phyloP scores from a whole-genome alignment of 345 rosid genomes.

The Cardamine occulta region DNA sequence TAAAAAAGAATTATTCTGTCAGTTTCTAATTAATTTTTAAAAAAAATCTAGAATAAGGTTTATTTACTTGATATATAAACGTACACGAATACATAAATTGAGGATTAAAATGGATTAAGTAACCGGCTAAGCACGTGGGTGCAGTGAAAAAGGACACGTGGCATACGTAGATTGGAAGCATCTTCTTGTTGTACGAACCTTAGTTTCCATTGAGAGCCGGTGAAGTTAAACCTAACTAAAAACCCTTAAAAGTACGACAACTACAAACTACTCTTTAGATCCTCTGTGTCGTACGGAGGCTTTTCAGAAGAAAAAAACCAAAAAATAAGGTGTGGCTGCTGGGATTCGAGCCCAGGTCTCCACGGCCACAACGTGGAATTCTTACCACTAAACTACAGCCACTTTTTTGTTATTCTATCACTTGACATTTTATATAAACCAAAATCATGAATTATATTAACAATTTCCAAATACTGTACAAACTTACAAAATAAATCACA shows the following conservation, averaged over 20 bases:
- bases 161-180: conserved; percentile 28
- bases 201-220: conserved; percentile 37
- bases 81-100: conserved; percentile 30
- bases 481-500: too few species aligned
- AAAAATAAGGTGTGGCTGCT: conserved; percentile 40
- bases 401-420: neutral
- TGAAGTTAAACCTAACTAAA: conserved; percentile 42
- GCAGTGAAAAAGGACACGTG: conserved; percentile 17
- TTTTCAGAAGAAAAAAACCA: neutral
- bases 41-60: neutral
- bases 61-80: neutral
- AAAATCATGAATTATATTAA: too few species aligned
- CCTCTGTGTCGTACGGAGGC: neutral
- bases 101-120: conserved; percentile 34
- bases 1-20: neutral
- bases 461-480: too few species aligned
- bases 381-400: conserved; percentile 90
- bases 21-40: neutral
- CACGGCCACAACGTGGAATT: conserved; percentile 92
- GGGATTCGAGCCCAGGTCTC: conserved; percentile 93
- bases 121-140: conserved; percentile 40
- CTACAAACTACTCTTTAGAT: too few species aligned
- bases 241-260: conserved; percentile 13
- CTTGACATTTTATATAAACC: neutral
- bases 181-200: conserved; percentile 19